Evolutionary conservation across 176 grass and related monocot species (phyloP).

Genomic region (Pharus latifolius): DNA sequence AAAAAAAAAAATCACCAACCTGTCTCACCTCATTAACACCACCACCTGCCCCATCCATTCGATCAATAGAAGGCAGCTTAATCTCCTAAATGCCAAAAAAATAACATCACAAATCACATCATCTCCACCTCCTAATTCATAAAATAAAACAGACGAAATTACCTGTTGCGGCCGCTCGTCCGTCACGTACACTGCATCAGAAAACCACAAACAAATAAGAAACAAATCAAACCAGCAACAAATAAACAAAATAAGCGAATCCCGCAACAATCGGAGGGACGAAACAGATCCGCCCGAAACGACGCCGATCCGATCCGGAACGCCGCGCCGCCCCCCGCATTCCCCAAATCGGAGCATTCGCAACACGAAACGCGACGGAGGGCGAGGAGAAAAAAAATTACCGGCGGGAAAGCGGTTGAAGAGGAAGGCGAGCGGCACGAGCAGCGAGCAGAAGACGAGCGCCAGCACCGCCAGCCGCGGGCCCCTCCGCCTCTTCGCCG

Average conservation of each 20-base stretch:
- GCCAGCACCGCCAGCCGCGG: conserved; percentile 78
- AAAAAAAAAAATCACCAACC: conserved; percentile 29
- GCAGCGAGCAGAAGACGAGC: conserved; percentile 90
- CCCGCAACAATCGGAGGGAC: not conserved
- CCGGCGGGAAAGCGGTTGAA: conserved; percentile 83
- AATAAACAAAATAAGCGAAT: conserved; percentile 2
- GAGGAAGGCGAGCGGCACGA: conserved; percentile 90
- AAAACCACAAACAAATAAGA: conserved; percentile 28
- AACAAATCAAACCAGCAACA: not conserved
- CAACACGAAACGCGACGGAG: not conserved
- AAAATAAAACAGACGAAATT: not conserved
- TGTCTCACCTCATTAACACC: conserved; percentile 19
- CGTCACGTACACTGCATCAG: conserved; percentile 72
- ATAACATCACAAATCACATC: conserved; percentile 9
- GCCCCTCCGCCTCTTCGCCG: conserved; percentile 81
- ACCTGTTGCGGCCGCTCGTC: conserved; percentile 79
- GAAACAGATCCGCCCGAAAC: conserved; percentile 27
- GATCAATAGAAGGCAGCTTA: conserved; percentile 36
- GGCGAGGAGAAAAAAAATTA: conserved; percentile 3
- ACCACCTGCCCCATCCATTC: not conserved
- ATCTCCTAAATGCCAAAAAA: conserved; percentile 35
- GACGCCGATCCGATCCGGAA: conserved; percentile 29
- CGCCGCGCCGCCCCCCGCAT: conserved; percentile 18
- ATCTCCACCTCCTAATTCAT: not conserved
- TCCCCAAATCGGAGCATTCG: not conserved